Base-by-base conservation (phyloP, 805 yeast genomes). In the Candida maris region DNA sequence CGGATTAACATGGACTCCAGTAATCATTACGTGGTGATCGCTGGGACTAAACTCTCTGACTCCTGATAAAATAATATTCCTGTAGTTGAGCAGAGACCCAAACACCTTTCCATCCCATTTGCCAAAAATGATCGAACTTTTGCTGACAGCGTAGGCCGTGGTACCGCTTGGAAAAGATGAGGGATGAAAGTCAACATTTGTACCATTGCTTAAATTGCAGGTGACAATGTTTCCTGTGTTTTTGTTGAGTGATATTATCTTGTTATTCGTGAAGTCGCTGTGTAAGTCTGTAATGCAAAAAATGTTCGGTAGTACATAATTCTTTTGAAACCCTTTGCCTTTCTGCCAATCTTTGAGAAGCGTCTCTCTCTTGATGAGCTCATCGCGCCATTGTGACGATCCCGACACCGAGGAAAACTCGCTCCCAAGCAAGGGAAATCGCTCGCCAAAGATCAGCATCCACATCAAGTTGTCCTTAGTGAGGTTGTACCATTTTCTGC, bases 381-480 rank as follows among this genome's bases (percentile, higher is more conserved):
- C 81, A 32, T 53, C 49, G 36, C 68, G 56, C 76, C 78, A 75
- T n/a, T 44, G 42, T n/a, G 37, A 43, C 3, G 72, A 62, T n/a
- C 70, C 56, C 2, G 73, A 57, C 9, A 70, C 54, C 4, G 73
- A 62, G 4, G 79, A 67, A 42, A 75, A 75, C 4, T 28, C 35
- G 8, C 22, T 27, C 5, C 49, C 22, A 48, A 59, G 26, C 5
- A 64, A 59, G 1, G 65, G 64, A 43, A 70, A 71, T 32, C 62
- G 57, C 22, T 55, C 44, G 21, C 52, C 52, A 45, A 75, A 75
- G 5, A 75, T 65, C 25, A 59, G 62, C 42, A 57, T 56, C 81
- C 81, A 75, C 18, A 73, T 67, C 8, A 60, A 54, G 37, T 65
- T 63, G 46, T 73, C 74, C 36, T 61, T 60, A 2, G 72, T 62